These are phyloP conservation scores for Leptodermis oblonga DNA, from an alignment of 257 asterid species.

Conservation along the genomic window DNA sequence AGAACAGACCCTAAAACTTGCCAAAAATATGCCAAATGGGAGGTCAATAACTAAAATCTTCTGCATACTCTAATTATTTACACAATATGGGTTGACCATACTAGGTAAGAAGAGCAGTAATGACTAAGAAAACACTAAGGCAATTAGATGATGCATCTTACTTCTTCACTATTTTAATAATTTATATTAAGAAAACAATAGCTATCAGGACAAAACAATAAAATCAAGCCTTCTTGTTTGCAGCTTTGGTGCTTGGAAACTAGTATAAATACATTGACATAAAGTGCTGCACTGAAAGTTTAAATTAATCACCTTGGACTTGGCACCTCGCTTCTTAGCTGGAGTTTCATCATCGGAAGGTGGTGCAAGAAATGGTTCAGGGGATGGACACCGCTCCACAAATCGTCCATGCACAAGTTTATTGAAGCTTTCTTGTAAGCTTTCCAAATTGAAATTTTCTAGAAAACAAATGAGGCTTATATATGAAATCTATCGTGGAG, in stretches of 20 bases:
- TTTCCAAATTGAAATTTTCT: conserved; percentile 46
- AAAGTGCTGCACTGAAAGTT: neutral
- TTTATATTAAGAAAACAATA: neutral
- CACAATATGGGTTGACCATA: neutral
- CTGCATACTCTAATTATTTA: too few species aligned
- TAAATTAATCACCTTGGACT: conserved; percentile 46
- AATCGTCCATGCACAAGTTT: conserved; percentile 61
- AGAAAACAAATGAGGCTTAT: conserved; percentile 21
- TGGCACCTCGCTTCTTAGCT: conserved; percentile 45
- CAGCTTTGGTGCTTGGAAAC: neutral
- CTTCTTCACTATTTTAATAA: neutral
- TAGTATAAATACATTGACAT: neutral
- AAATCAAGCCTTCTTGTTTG: neutral
- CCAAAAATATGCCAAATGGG: too few species aligned
- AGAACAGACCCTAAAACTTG: too few species aligned
- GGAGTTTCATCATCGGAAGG: conserved; percentile 44
- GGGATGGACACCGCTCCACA: conserved; percentile 88
- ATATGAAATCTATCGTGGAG: too few species aligned
- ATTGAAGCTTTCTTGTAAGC: conserved; percentile 44
- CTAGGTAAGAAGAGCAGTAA: too few species aligned
- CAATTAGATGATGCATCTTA: neutral
- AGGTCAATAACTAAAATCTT: too few species aligned
- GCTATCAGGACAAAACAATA: neutral
- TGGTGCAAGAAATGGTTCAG: conserved; percentile 68
- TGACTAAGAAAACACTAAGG: neutral